These are phyloP conservation scores for Myrmaecium sp. DNA, from an alignment of 2,329 filamentous ascomycete genomes.

Conservation along the genomic window DNA sequence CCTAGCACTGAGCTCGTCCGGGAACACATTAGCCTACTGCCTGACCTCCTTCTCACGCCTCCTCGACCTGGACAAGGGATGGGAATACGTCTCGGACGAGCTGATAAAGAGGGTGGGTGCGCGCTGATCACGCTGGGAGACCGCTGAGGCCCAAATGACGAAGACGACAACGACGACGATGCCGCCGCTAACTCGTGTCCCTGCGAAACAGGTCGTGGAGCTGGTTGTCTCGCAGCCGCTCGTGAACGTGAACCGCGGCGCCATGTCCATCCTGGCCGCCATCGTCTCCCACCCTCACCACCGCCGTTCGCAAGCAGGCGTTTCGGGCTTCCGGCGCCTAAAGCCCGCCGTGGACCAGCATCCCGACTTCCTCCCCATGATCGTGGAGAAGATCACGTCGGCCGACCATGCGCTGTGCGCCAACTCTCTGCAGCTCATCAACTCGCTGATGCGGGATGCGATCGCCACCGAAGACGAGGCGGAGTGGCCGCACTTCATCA, in stretches of 20 bases:
- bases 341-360: slow-evolving; percentile 84
- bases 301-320: slow-evolving; percentile 33
- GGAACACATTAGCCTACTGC: slow-evolving; percentile 91
- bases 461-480: slow-evolving; percentile 60
- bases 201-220: slow-evolving; percentile 52
- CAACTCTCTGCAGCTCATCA: slow-evolving; percentile 88
- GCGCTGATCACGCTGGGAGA: neutral
- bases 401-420: slow-evolving; percentile 92
- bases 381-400: slow-evolving; percentile 79
- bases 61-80: slow-evolving; percentile 93
- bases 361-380: slow-evolving; percentile 85
- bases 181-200: slow-evolving; percentile 4
- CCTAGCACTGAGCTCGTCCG: slow-evolving; percentile 67
- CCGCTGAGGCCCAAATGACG: neutral
- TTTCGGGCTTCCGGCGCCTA: slow-evolving; percentile 77
- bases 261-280: slow-evolving; percentile 90
- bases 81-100: slow-evolving; percentile 70
- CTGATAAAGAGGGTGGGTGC: slow-evolving; percentile 43
- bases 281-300: slow-evolving; percentile 72
- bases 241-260: slow-evolving; percentile 91
- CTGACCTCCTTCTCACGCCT: slow-evolving; percentile 75
- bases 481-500: slow-evolving; percentile 94
- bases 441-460: slow-evolving; percentile 83
- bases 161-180: neutral
- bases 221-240: slow-evolving; percentile 88